phyloP scores from a whole-genome alignment of 305 asterid species.

The Fraxinus ornus region DNA sequence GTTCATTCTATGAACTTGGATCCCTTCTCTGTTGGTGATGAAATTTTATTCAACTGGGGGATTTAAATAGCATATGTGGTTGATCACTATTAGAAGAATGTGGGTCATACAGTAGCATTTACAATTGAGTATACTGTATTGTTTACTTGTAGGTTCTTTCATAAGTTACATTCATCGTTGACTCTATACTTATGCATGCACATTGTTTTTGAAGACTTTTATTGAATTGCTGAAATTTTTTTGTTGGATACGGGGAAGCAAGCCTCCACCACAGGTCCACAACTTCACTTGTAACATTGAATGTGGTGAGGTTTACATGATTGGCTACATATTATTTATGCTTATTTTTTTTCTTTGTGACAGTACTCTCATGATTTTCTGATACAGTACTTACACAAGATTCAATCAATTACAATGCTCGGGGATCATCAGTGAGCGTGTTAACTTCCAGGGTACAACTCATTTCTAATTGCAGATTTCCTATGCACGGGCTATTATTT shows the following conservation, averaged over 20 bases:
- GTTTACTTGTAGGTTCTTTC: neutral
- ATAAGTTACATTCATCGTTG: neutral
- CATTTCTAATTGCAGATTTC: conserved; percentile 9
- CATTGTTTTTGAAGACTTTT: neutral
- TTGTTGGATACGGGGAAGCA: neutral
- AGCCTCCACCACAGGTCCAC: neutral
- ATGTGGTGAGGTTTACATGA: conserved; percentile 3
- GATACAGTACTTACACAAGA: conserved; percentile 86
- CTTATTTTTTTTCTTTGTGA: conserved; percentile 17
- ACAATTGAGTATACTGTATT: neutral
- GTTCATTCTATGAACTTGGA: neutral
- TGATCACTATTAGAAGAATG: neutral
- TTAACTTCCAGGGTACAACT: conserved; percentile 71
- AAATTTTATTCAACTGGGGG: neutral
- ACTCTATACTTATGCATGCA: neutral
- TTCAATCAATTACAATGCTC: conserved; percentile 78
- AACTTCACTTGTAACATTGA: neutral
- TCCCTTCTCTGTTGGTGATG: conserved; percentile 7
- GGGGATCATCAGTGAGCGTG: conserved; percentile 93
- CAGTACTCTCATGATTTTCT: conserved; percentile 87
- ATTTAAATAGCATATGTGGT: conserved; percentile 3
- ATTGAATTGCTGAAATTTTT: neutral
- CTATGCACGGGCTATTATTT: conserved; percentile 6
- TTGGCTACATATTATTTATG: conserved; percentile 16
- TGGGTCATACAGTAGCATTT: conserved; percentile 7